Percentiles rank a stretch among this genome's conserved stretches.
Conservation (phyloP, 768 basidiomycete species). For the Clavaria fumosa region DNA sequence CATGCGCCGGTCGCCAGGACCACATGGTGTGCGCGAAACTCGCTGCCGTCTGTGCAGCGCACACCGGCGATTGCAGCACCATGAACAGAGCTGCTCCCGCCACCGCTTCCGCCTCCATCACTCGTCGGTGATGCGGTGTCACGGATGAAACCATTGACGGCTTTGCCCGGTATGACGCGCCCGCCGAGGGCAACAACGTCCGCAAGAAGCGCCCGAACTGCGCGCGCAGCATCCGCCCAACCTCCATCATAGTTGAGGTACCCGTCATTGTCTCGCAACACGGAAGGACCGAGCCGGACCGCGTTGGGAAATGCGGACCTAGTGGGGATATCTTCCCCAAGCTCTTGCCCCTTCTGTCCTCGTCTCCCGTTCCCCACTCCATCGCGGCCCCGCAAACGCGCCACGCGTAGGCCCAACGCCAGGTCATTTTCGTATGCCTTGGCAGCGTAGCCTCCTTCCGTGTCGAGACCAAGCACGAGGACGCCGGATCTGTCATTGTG, state of each 20-base stretch:
- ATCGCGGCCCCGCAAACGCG: too few relatives aligned
- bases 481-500: slow-evolving; percentile 45
- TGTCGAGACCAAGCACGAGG: slow-evolving; percentile 39
- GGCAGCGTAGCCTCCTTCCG: slow-evolving; percentile 15
- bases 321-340: slow-evolving; percentile 31
- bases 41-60: slow-evolving; percentile 38
- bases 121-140: slow-evolving; percentile 24
- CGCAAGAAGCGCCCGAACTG: slow-evolving; percentile 36
- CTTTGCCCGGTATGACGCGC: slow-evolving; percentile 38
- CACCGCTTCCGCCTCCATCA: too few relatives aligned
- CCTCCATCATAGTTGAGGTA: slow-evolving; percentile 70
- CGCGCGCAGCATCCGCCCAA: slow-evolving; percentile 71
- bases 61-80: too few relatives aligned
- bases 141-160: slow-evolving; percentile 35
- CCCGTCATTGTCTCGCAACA: too few relatives aligned
- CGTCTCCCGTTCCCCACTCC: too few relatives aligned
- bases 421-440: slow-evolving; percentile 31
- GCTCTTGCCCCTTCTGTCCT: too few relatives aligned
- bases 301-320: slow-evolving; percentile 22
- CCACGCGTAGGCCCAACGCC: too few relatives aligned
- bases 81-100: too few relatives aligned
- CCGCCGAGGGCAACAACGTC: slow-evolving; percentile 48
- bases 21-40: slow-evolving; percentile 41
- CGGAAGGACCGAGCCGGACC: too few relatives aligned
- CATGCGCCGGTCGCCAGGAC: slow-evolving; percentile 70